phyloP scores from a whole-genome alignment of 495 filamentous ascomycete genomes.

The Penicillium malachiteum region DNA sequence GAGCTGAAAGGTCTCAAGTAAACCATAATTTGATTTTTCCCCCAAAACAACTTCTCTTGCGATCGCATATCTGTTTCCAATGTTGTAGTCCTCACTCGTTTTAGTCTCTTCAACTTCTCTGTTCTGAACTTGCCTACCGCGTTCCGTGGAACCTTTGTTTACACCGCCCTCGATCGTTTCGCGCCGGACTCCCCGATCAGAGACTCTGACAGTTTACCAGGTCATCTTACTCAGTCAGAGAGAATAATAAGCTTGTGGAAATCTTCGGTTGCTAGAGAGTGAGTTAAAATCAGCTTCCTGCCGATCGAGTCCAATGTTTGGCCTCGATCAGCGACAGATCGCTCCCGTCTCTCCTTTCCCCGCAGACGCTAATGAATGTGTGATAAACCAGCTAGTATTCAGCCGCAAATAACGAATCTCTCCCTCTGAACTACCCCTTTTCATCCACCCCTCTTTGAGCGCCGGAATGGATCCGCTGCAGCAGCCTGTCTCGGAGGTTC shows the following conservation, averaged over 20 bases:
- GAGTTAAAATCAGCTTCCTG: not conserved
- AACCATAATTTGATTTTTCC: not conserved
- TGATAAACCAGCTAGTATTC: slow-evolving; percentile 7
- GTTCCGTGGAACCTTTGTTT: not conserved
- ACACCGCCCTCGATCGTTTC: slow-evolving; percentile 4
- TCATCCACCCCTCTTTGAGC: not conserved
- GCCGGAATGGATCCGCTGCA: slow-evolving; percentile 32
- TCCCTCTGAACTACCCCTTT: not conserved
- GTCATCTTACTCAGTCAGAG: not conserved
- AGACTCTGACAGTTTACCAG: not conserved
- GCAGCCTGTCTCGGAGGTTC: slow-evolving; percentile 19
- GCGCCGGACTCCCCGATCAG: not conserved
- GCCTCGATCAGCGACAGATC: slow-evolving; percentile 13
- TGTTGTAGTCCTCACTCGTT: not conserved
- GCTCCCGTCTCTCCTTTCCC: slow-evolving; percentile 21
- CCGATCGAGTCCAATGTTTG: not conserved
- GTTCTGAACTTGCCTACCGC: not conserved
- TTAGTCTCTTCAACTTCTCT: not conserved
- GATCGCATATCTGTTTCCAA: not conserved
- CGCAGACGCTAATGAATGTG: slow-evolving; percentile 15
- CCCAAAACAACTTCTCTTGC: not conserved
- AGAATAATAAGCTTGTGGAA: not conserved
- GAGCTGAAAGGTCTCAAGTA: not conserved
- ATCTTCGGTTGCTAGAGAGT: no score
- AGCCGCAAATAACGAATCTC: not conserved